Evolutionary conservation across 495 filamentous ascomycete species (phyloP).

Genomic region (Penicillium waksmanii): DNA sequence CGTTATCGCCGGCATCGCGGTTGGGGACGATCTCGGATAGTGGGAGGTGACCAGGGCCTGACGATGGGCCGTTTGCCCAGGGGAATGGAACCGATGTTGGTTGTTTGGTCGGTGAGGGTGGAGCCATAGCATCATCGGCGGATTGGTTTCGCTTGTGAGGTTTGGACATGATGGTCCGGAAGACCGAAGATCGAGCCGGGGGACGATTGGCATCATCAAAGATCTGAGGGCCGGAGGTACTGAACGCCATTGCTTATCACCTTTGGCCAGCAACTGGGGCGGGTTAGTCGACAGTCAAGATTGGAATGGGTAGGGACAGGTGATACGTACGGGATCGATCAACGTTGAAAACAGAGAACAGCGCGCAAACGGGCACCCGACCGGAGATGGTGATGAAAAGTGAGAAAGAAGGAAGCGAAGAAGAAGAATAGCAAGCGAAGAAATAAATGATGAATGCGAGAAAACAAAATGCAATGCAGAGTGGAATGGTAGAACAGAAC

Average conservation of each 20-base stretch:
- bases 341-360: constrained; percentile 20
- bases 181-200: constrained; percentile 44
- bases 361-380: constrained; percentile 4
- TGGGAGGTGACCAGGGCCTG: constrained; percentile 34
- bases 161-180: constrained; percentile 50
- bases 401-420: neutral
- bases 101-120: constrained; percentile 23
- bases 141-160: constrained; percentile 47
- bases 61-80: constrained; percentile 32
- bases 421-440: neutral
- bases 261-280: constrained; percentile 38
- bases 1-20: constrained; percentile 35
- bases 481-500: constrained; percentile 20
- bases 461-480: constrained; percentile 28
- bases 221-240: constrained; percentile 42
- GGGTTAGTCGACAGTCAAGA: constrained; percentile 15
- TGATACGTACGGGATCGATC: constrained; percentile 33
- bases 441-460: constrained; percentile 16
- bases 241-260: constrained; percentile 44
- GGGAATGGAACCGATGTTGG: constrained; percentile 24
- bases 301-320: constrained; percentile 17
- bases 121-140: constrained; percentile 38
- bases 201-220: constrained; percentile 48
- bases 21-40: constrained; percentile 46
- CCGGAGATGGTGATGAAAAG: neutral